Evolutionary conservation across 495 filamentous ascomycete species (phyloP).

Genomic region (Neurospora discreta): DNA sequence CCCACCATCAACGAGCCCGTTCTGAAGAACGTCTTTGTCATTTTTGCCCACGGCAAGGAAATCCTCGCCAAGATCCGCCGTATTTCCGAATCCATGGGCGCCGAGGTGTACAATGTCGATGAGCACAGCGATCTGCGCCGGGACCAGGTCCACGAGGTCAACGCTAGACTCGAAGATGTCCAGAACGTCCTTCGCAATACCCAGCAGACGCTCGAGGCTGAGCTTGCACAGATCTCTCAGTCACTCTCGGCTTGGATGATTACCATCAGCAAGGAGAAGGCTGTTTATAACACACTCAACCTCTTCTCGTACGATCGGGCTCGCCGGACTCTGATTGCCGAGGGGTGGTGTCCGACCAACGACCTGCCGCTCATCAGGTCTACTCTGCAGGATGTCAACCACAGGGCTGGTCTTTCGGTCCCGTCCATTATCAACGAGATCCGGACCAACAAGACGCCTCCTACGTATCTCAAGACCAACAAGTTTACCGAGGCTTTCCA

Average conservation of each 20-base stretch:
- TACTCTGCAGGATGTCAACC: constrained; percentile 94
- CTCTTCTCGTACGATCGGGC: constrained; percentile 93
- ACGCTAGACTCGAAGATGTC: constrained; percentile 80
- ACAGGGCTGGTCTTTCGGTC: constrained; percentile 84
- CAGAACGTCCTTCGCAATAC: constrained; percentile 87
- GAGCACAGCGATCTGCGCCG: constrained; percentile 89
- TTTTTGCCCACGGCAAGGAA: constrained; percentile 97
- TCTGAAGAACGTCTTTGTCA: constrained; percentile 97
- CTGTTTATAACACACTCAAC: constrained; percentile 93
- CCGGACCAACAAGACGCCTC: constrained; percentile 88
- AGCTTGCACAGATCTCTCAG: constrained; percentile 84
- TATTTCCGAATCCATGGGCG: constrained; percentile 93
- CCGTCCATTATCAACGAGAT: constrained; percentile 98
- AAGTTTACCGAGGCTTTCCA: constrained; percentile 98
- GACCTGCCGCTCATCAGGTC: constrained; percentile 84
- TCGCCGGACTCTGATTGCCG: constrained; percentile 89
- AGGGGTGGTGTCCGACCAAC: constrained; percentile 93
- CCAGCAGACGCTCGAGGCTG: constrained; percentile 87
- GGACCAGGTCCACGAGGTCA: constrained; percentile 95
- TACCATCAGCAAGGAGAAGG: constrained; percentile 95
- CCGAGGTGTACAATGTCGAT: constrained; percentile 90
- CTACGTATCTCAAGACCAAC: constrained; percentile 92
- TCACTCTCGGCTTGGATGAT: constrained; percentile 93
- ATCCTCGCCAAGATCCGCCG: constrained; percentile 97
- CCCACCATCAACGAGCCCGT: constrained; percentile 81